Percentiles rank a stretch among this genome's conserved stretches.
These are phyloP conservation scores for Sugiyamaella xylanicola DNA, from an alignment of 1,139 yeast genomes.

Conservation along the genomic window DNA sequence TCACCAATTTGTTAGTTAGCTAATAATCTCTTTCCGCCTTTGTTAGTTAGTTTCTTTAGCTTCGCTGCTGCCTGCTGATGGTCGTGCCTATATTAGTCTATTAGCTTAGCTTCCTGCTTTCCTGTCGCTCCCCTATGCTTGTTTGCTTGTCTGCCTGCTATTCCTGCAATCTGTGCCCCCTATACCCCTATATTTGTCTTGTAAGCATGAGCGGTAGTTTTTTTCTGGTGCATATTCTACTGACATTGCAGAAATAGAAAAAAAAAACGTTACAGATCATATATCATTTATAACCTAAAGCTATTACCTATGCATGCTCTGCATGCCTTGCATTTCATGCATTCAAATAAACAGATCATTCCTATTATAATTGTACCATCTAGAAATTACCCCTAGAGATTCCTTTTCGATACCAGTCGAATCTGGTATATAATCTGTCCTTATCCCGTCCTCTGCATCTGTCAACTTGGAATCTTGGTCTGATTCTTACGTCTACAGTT, in stretches of 20 bases:
- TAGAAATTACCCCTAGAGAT: conserved; percentile 1
- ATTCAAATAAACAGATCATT: not conserved
- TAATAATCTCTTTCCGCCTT: too few relatives aligned
- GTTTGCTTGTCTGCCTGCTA: not conserved
- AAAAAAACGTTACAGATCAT: conserved; percentile 12
- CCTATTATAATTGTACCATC: conserved; percentile 1
- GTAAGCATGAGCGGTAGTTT: not conserved
- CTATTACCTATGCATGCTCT: conserved; percentile 2
- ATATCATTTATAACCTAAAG: conserved; percentile 9
- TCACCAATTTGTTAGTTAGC: not conserved
- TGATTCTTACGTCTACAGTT: too few relatives aligned
- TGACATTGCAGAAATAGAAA: not conserved
- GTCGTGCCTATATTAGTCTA: too few relatives aligned
- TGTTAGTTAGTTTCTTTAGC: too few relatives aligned
- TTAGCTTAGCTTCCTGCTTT: not conserved
- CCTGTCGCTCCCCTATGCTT: not conserved
- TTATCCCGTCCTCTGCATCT: too few relatives aligned
- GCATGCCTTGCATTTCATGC: not conserved
- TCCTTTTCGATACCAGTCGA: not conserved
- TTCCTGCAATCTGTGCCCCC: not conserved
- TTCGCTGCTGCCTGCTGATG: not conserved
- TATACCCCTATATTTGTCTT: not conserved
- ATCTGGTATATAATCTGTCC: not conserved
- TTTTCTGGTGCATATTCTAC: not conserved
- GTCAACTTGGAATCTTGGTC: too few relatives aligned